Evolutionary conservation across 2,329 filamentous ascomycete species (phyloP).

Genomic region (Coniochaeta sp.): DNA sequence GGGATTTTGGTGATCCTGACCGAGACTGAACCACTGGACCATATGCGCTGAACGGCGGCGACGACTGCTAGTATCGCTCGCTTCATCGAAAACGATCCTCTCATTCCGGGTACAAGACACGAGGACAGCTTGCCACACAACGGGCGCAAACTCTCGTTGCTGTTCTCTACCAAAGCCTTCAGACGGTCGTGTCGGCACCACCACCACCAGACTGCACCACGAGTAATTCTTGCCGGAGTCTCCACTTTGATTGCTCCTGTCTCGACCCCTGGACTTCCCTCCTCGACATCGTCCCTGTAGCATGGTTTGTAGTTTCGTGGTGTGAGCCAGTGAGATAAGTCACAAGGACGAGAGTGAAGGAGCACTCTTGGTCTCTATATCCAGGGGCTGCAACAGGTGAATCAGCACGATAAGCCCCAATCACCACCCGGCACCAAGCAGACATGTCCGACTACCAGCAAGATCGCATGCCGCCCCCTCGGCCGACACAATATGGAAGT

Average conservation of each 20-base stretch:
- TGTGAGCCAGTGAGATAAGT: neutral
- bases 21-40: neutral
- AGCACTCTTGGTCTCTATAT: neutral
- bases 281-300: neutral
- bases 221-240: conserved; percentile 12
- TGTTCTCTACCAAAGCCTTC: neutral
- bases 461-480: conserved; percentile 33
- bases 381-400: neutral
- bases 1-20: neutral
- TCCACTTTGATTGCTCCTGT: conserved; percentile 13
- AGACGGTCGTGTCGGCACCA: neutral
- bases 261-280: neutral
- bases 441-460: conserved; percentile 53
- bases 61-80: neutral
- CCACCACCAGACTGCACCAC: neutral
- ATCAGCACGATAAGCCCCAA: neutral
- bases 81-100: neutral
- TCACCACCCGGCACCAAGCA: conserved; percentile 4
- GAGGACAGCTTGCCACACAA: neutral
- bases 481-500: conserved; percentile 34
- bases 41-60: neutral
- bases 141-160: neutral
- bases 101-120: neutral
- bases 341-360: conserved; percentile 1
- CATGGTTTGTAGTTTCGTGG: neutral